These are phyloP conservation scores for Rhododendron williamsianum DNA, from an alignment of 148 eudicot genomes.

Conservation along the genomic window DNA sequence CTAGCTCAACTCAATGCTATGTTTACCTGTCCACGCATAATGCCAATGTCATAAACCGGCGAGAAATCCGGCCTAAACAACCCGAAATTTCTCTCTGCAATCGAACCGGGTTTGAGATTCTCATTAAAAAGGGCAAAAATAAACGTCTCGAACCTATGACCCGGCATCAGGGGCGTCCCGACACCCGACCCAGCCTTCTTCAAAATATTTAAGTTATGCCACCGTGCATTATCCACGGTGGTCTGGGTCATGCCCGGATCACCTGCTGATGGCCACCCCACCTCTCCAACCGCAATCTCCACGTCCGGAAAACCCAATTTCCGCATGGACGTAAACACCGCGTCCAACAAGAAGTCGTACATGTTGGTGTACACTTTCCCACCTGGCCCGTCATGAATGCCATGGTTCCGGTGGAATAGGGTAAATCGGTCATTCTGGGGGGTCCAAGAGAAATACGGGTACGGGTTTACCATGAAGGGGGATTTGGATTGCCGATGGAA, in stretches of 20 bases:
- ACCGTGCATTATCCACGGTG: constrained; percentile 44
- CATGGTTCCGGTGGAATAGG: constrained; percentile 36
- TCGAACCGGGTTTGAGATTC: constrained; percentile 59
- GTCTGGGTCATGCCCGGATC: constrained; percentile 46
- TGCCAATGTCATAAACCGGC: constrained; percentile 66
- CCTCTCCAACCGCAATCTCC: constrained; percentile 70
- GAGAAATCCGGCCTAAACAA: constrained; percentile 63
- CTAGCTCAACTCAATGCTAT: not conserved
- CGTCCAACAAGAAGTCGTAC: constrained; percentile 67
- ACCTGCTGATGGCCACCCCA: constrained; percentile 78
- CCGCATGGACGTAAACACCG: constrained; percentile 60
- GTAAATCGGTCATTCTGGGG: constrained; percentile 31
- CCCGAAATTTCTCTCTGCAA: constrained; percentile 73
- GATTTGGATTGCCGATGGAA: constrained; percentile 58
- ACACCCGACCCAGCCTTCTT: constrained; percentile 33
- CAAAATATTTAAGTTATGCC: constrained; percentile 28
- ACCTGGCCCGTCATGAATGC: constrained; percentile 34
- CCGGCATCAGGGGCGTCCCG: constrained; percentile 88
- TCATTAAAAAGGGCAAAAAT: constrained; percentile 65
- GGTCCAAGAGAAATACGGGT: constrained; percentile 61
- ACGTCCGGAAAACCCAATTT: constrained; percentile 55
- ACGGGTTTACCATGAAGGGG: constrained; percentile 81
- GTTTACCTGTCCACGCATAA: constrained; percentile 35
- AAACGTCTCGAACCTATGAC: constrained; percentile 61
- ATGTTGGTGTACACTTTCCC: constrained; percentile 47